Base-by-base conservation (phyloP, 257 asterid species). In the Rubia yunnanensis region DNA sequence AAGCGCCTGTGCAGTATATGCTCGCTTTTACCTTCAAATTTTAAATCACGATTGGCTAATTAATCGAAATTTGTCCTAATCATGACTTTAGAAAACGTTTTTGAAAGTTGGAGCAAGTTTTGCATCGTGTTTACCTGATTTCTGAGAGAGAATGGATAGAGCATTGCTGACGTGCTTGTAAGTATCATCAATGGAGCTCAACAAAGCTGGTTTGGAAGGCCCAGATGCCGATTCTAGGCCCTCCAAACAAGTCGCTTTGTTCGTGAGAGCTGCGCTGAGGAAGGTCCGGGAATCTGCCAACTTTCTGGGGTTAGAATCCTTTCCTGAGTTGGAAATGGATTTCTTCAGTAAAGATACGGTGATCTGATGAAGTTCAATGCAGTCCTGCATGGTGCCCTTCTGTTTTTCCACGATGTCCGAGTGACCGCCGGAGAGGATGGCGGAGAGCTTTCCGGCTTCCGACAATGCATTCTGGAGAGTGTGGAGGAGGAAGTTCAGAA, bases 201-300 rank as follows among this genome's bases (percentile, higher is more conserved):
- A n/a, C 24, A 94, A 70, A 3, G 77, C 30, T 3, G 80, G 20
- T 68, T 94, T 94, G 8, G 71, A 50, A 0, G 90, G 71, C 0
- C 99, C 99, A 9, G 81, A 36, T 39, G 95, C 88, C 1, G 79
- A 74, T 11, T 70, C 63, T n/a, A 94, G 70, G 31, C 92, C 97
- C 65, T 94, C 97, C 31, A 85, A 65, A 67, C 99, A 90, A 3
- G 99, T 90, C 66, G 60, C 60, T 44, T 73, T 83, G 80, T 94
- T 94, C 3, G 96, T 88, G 27, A 88, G 49, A 18, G 97, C 83
- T 0, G 99, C 99, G 64, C 86, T 83, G 13, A 94, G 86, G 23
- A 75, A 85, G 0, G 88, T 72, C 24, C 81, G 75, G 5, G 95
- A 84, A 73, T 94, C 95, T 14, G 82, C 62, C 13, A 84, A 10